These are phyloP conservation scores for Micromonas pusilla DNA, from an alignment of 139 green algal genomes.

Conservation along the genomic window DNA sequence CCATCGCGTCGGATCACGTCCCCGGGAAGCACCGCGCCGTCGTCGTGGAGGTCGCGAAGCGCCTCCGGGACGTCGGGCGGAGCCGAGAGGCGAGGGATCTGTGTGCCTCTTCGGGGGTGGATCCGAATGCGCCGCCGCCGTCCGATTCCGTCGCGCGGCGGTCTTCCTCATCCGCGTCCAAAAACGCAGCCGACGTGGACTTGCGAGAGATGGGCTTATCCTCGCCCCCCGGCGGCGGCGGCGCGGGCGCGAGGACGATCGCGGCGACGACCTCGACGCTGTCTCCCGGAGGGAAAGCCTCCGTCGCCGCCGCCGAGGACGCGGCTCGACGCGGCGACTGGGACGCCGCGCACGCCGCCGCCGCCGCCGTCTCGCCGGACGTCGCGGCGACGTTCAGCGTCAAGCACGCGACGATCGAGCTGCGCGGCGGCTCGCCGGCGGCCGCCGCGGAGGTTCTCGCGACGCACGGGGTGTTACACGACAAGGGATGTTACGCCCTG, in stretches of 20 bases:
- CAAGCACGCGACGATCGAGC: slow-evolving; percentile 53
- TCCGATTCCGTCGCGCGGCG: too few relatives aligned
- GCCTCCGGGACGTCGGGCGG: slow-evolving; percentile 50
- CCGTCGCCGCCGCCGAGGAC: slow-evolving; percentile 51
- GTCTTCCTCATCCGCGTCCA: too few relatives aligned
- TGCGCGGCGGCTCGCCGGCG: slow-evolving; percentile 38
- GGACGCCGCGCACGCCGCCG: slow-evolving; percentile 57
- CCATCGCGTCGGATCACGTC: slow-evolving; percentile 57
- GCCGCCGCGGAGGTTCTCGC: slow-evolving; percentile 42
- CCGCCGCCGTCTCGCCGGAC: slow-evolving; percentile 43
- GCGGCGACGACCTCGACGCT: slow-evolving; percentile 44
- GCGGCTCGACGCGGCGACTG: slow-evolving; percentile 55
- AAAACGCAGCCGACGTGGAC: too few relatives aligned
- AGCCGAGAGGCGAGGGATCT: slow-evolving; percentile 50
- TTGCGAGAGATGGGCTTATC: too few relatives aligned
- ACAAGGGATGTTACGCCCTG: slow-evolving; percentile 50
- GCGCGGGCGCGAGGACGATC: slow-evolving; percentile 52
- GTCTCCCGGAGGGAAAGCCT: slow-evolving; percentile 50
- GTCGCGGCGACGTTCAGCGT: slow-evolving; percentile 43
- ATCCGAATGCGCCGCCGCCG: too few relatives aligned
- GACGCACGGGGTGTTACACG: slow-evolving; percentile 37
- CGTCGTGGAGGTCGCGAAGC: slow-evolving; percentile 46
- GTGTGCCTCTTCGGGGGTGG: slow-evolving; percentile 54
- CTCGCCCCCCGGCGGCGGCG: too few relatives aligned
- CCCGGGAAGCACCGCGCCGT: slow-evolving; percentile 54